Evolutionary conservation across 495 filamentous ascomycete genomes (phyloP).

Genomic region (Chlorociboria aeruginascens): DNA sequence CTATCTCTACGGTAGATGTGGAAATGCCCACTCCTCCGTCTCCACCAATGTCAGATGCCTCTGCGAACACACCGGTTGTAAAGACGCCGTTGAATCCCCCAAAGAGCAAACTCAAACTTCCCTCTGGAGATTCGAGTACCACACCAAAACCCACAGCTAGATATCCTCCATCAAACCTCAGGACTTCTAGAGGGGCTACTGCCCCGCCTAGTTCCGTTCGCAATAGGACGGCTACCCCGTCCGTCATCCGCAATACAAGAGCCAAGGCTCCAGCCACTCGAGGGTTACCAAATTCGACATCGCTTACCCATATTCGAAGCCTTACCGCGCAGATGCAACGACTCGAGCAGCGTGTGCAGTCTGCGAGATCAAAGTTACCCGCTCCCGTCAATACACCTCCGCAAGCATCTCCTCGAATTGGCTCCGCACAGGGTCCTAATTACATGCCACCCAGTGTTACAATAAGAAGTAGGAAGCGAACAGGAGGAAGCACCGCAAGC

Average conservation of each 20-base stretch:
- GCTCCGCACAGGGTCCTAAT: constrained; percentile 33
- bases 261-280: constrained; percentile 16
- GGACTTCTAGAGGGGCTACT: constrained; percentile 15
- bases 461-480: constrained; percentile 60
- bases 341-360: constrained; percentile 85
- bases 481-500: constrained; percentile 48
- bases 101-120: constrained; percentile 32
- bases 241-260: constrained; percentile 18
- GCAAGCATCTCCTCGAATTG: constrained; percentile 59
- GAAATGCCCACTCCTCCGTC: constrained; percentile 47
- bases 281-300: constrained; percentile 62
- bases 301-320: constrained; percentile 82
- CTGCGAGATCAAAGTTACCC: constrained; percentile 85
- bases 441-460: constrained; percentile 65
- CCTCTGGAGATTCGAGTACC: constrained; percentile 34
- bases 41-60: constrained; percentile 62
- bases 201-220: constrained; percentile 6
- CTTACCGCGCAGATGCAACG: constrained; percentile 95
- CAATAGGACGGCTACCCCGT: constrained; percentile 16
- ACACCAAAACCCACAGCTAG: constrained; percentile 32
- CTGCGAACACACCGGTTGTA: constrained; percentile 24
- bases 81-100: constrained; percentile 21
- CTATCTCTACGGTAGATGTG: constrained; percentile 30
- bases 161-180: constrained; percentile 6
- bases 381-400: constrained; percentile 69